Conservation (phyloP, 768 basidiomycete species). For the Suillus occidentalis region DNA sequence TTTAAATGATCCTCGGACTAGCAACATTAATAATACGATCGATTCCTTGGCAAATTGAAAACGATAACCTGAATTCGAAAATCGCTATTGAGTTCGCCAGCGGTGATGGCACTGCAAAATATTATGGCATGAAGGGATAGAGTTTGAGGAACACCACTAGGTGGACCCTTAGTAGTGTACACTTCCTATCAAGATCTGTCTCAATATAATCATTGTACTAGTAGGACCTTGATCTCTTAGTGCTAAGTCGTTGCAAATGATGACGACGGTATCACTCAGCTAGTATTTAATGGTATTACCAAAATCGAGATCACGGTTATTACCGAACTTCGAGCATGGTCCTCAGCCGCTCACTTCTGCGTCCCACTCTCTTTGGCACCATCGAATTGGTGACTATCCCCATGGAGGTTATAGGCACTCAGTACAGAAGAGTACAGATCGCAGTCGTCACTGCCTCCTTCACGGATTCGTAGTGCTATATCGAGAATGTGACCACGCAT, state of each 20-base stretch:
- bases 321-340: neutral
- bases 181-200: neutral
- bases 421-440: neutral
- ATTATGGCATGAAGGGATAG: conserved; percentile 1
- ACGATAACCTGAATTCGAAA: neutral
- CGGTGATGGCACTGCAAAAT: too few species aligned
- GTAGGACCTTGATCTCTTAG: neutral
- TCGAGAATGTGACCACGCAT: neutral
- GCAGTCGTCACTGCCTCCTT: too few species aligned
- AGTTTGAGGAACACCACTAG: neutral
- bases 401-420: neutral
- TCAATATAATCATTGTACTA: too few species aligned
- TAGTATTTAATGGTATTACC: neutral
- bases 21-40: neutral
- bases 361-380: neutral
- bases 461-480: neutral
- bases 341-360: too few species aligned
- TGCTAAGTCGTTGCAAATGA: neutral
- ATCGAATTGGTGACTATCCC: neutral
- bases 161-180: neutral
- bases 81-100: neutral
- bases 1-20: conserved; percentile 11
- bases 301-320: neutral
- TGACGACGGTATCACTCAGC: neutral
- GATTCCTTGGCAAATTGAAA: neutral